A percentile compares a stretch with the other conserved stretches of the same genome.
phyloP scores from a whole-genome alignment of 176 grass and related monocot genomes.

The Eleusine indica region DNA sequence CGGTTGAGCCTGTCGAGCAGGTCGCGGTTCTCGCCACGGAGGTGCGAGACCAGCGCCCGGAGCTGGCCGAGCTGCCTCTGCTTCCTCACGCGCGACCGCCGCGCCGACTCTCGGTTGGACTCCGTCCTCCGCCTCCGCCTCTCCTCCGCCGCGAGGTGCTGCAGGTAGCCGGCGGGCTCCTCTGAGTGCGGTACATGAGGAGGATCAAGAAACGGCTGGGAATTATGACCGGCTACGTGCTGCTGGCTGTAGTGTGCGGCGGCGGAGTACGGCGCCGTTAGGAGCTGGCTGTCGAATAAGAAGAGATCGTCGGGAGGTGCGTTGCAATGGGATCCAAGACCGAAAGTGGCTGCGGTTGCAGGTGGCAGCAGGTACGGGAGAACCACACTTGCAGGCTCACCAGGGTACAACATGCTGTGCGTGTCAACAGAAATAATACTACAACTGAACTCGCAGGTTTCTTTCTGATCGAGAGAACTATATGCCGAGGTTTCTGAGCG shows the following conservation, averaged over 20 bases:
- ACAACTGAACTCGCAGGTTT: neutral
- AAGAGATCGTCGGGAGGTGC: slow-evolving; percentile 23
- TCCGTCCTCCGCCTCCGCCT: slow-evolving; percentile 65
- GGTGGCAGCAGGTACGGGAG: slow-evolving; percentile 28
- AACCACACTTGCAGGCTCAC: slow-evolving; percentile 49
- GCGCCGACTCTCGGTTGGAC: slow-evolving; percentile 82
- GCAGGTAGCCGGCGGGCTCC: slow-evolving; percentile 26
- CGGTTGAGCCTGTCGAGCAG: slow-evolving; percentile 70
- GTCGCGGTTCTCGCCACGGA: slow-evolving; percentile 54
- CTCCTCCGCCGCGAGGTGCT: slow-evolving; percentile 54
- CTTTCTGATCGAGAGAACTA: neutral
- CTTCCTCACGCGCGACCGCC: slow-evolving; percentile 75
- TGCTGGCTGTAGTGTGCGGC: neutral
- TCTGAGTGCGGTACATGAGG: slow-evolving; percentile 21
- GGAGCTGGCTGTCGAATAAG: slow-evolving; percentile 26
- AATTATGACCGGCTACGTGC: neutral
- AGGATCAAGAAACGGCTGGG: slow-evolving; percentile 12
- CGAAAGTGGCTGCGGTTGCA: slow-evolving; percentile 27
- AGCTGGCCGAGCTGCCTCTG: slow-evolving; percentile 69
- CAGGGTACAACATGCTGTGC: slow-evolving; percentile 59
- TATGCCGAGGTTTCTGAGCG: neutral
- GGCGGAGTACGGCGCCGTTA: neutral
- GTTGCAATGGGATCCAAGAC: slow-evolving; percentile 48
- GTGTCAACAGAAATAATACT: neutral
- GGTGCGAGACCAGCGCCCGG: slow-evolving; percentile 54